phyloP scores from a whole-genome alignment of 1,139 yeast genomes.

The Tardiomyces digboiensis region DNA sequence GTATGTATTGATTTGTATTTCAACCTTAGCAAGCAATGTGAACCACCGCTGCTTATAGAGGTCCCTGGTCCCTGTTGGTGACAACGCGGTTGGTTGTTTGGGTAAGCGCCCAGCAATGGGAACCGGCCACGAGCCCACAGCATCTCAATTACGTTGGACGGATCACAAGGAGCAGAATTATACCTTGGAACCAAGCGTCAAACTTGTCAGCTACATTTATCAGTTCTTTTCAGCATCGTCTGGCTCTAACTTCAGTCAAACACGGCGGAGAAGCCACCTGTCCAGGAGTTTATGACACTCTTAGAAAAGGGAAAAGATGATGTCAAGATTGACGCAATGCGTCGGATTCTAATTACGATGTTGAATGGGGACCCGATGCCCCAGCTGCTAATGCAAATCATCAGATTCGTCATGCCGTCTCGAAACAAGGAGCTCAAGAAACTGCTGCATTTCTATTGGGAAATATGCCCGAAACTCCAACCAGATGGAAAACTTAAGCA shows the following conservation, averaged over 20 bases:
- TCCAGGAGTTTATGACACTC: conserved; percentile 65
- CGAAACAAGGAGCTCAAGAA: conserved; percentile 86
- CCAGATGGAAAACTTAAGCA: conserved; percentile 87
- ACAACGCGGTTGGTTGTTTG: too few species aligned
- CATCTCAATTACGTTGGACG: too few species aligned
- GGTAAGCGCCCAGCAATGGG: too few species aligned
- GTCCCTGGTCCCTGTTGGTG: too few species aligned
- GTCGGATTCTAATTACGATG: conserved; percentile 74
- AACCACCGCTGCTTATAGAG: too few species aligned
- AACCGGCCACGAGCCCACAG: too few species aligned
- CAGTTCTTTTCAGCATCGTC: too few species aligned
- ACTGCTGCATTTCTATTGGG: conserved; percentile 94
- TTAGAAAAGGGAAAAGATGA: conserved; percentile 90
- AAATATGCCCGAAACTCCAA: conserved; percentile 89
- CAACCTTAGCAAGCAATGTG: conserved; percentile 2
- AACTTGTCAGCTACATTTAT: too few species aligned
- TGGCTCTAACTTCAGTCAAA: conserved; percentile 16
- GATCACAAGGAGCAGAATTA: too few species aligned
- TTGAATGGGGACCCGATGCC: conserved; percentile 93
- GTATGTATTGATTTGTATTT: conserved; percentile 10
- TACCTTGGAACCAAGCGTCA: too few species aligned
- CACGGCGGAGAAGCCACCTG: conserved; percentile 55
- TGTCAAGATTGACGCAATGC: conserved; percentile 84
- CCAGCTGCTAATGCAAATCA: conserved; percentile 93
- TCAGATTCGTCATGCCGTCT: conserved; percentile 96